Evolutionary conservation across 2,329 filamentous ascomycete species (phyloP).

Genomic region (Stachybotrys chartarum): DNA sequence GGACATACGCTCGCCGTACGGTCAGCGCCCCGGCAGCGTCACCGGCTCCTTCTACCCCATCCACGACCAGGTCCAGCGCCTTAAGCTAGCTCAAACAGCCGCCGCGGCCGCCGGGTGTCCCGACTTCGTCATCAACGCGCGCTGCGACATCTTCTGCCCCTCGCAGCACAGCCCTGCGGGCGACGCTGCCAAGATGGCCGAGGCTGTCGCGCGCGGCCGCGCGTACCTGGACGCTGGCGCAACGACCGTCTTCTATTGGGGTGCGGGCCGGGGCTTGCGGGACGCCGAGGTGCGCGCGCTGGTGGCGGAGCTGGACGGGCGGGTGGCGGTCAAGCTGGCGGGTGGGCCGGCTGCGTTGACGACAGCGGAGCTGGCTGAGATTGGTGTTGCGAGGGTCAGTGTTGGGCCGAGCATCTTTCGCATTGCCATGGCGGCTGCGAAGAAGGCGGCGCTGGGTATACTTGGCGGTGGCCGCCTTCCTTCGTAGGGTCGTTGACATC

Average conservation of each 20-base stretch:
- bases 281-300: conserved; percentile 38
- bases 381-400: conserved; percentile 50
- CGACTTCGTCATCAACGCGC: conserved; percentile 50
- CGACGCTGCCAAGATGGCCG: conserved; percentile 29
- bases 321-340: conserved; percentile 39
- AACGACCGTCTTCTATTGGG: conserved; percentile 54
- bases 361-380: conserved; percentile 32
- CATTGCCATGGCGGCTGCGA: conserved; percentile 30
- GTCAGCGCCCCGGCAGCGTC: conserved; percentile 24
- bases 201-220: conserved; percentile 45
- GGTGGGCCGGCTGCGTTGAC: conserved; percentile 29
- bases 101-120: conserved; percentile 40
- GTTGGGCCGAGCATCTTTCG: conserved; percentile 41
- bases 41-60: conserved; percentile 24
- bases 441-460: conserved; percentile 23
- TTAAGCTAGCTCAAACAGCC: conserved; percentile 32
- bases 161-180: conserved; percentile 16
- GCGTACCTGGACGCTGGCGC: conserved; percentile 53
- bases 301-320: conserved; percentile 40
- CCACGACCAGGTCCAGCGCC: conserved; percentile 39
- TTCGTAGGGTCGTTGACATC: neutral
- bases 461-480: conserved; percentile 14
- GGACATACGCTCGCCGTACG: conserved; percentile 31
- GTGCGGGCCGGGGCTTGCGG: conserved; percentile 30
- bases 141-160: conserved; percentile 44